Evolutionary conservation across 805 yeast genomes (phyloP).

Genomic region (Ogataea angusta): DNA sequence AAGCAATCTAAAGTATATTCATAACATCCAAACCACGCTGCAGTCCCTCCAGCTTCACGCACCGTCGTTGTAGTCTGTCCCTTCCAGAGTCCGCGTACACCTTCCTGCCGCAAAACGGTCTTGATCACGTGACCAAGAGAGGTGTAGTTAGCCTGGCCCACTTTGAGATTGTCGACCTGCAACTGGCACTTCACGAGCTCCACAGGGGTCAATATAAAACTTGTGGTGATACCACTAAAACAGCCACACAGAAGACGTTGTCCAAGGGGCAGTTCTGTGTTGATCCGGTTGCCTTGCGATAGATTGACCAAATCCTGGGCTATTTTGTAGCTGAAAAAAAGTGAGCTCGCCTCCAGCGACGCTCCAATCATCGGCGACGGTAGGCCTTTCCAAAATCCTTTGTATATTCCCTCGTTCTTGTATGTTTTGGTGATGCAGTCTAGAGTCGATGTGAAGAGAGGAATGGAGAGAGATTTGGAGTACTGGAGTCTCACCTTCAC

Average conservation of each 20-base stretch:
- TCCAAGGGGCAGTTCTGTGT: slow-evolving; percentile 19
- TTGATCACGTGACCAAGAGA: slow-evolving; percentile 37
- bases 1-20: slow-evolving; percentile 49
- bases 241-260: slow-evolving; percentile 66
- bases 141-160: slow-evolving; percentile 17
- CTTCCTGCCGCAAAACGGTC: slow-evolving; percentile 43
- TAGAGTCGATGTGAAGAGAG: slow-evolving; percentile 54
- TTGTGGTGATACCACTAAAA: slow-evolving; percentile 75
- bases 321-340: slow-evolving; percentile 64
- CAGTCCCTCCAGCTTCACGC: slow-evolving; percentile 86
- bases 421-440: slow-evolving; percentile 65
- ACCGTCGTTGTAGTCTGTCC: slow-evolving; percentile 81
- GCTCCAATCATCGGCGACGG: slow-evolving; percentile 86
- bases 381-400: slow-evolving; percentile 78
- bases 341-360: slow-evolving; percentile 79
- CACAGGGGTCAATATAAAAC: slow-evolving; percentile 85
- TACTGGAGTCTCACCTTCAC: slow-evolving; percentile 79
- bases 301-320: slow-evolving; percentile 39
- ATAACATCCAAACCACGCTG: slow-evolving; percentile 92
- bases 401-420: slow-evolving; percentile 59
- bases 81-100: slow-evolving; percentile 76
- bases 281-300: slow-evolving; percentile 18
- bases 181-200: slow-evolving; percentile 85
- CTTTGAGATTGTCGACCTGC: slow-evolving; percentile 57
- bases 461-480: slow-evolving; percentile 57